Evolutionary conservation across 2,329 filamentous ascomycete genomes (phyloP), one percentile per base, ranked within the genome.

Genomic region (Dothideomycetidae sp.): DNA sequence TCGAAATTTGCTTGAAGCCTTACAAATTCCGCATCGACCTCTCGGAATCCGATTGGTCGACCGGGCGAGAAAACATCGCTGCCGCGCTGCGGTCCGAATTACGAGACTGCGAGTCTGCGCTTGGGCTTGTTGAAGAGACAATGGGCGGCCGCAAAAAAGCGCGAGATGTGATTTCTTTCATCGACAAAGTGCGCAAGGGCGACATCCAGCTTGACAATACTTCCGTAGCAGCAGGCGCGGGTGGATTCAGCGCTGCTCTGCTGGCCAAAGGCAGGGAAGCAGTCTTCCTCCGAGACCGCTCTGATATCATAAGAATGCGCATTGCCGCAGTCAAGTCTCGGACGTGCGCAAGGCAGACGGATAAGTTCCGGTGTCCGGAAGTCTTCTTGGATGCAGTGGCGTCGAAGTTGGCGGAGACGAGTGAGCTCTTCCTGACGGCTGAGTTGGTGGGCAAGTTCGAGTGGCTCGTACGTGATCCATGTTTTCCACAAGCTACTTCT

Each of bases 11-110:
- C 55, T 92, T 98, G 60, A 98, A 98, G 59, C 90, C 92, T 0
- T 98, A 88, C 66, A 98, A 98, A 56, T 96, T 88, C 48, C 85
- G 94, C 44, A 93, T 98, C 41, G 90, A 98, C 50, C 77, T 98
- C 31, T 84, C 93, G 52, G 81, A 86, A 28, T 68, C 75, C 5
- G 92, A 98, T 56, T 98, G 90, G 90, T 58, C 68, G 3, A 75
- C 81, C 43, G 86, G 85, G 1, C 70, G 88, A 36, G 85, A 93
- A 31, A 90, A 92, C 48, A 78, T 88, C 1, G 71, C 75, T 28
- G 70, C 67, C 5, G 76, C 90, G 1, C 63, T 98, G n/a, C 92
- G 92, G 57, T 77, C 79, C 35, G 90, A 98, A 56, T 67, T 98
- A 3, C 70, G 73, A 41, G 82, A 85, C 15, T 93, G 84, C 48